Base-by-base conservation (phyloP, 768 basidiomycete species). In the Xanthoconium stramineum region DNA sequence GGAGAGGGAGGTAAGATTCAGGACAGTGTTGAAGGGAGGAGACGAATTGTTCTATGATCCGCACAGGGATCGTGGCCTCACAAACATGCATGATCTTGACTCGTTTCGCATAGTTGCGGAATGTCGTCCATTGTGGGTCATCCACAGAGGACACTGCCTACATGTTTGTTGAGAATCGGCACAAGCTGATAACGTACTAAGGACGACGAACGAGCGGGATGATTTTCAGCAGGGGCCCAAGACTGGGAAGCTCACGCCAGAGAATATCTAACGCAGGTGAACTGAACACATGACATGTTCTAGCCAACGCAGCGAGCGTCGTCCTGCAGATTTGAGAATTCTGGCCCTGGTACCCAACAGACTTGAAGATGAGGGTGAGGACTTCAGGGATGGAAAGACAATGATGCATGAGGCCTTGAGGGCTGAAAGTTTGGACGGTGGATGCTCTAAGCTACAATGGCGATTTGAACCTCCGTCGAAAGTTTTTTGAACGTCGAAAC, bases 401-500 rank as follows among this genome's bases (percentile, higher is more conserved):
- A n/a, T 33, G 50, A 28, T 63, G 92, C 14, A 76, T 97, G 32
- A 24, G 24, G 24, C 2, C 24, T 24, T 97, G 32, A 24, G 24
- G 24, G 24, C 24, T 24, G 24, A 24, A n/a, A n/a, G n/a, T n/a
- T 24, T 24, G 24, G 24, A 24, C 24, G 24, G 24, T 24, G 24
- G 24, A 24, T 24, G 24, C 24, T 24, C 24, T 24, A 24, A 24
- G 24, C 24, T 24, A 24, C 4, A 24, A 4, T 24, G 24, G 24
- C 4, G 24, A 4, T 24, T 24, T 24, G 24, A 24, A 24, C 24
- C 24, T 24, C 24, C 24, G 24, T 24, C 24, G 24, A 24, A 24
- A 24, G 24, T 24, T 24, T 4, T 4, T 24, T 24, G 24, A 24
- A 24, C 24, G 24, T 24, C 24, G 24, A 24, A 24, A 24, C 24